Evolutionary conservation across 768 basidiomycete genomes (phyloP).

Genomic region (Serendipita vermifera): DNA sequence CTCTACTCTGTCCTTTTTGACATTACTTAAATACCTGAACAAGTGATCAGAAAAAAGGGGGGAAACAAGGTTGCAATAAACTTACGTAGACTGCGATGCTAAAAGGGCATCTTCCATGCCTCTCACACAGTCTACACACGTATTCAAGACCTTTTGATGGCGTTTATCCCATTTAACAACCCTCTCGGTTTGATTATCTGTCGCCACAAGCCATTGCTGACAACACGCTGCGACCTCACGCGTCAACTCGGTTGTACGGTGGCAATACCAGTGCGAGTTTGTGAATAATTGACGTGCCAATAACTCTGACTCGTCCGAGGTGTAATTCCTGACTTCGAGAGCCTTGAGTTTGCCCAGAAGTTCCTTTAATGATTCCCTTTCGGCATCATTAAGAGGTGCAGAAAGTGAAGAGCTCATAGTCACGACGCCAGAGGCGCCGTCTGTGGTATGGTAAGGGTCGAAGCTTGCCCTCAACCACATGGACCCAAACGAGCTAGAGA

Average conservation of each 20-base stretch:
- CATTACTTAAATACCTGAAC: neutral
- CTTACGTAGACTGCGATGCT: slow-evolving; percentile 2
- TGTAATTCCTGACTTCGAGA: too few species aligned
- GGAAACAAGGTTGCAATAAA: neutral
- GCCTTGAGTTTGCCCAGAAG: too few species aligned
- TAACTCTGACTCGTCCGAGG: too few species aligned
- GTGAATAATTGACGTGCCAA: too few species aligned
- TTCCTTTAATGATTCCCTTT: too few species aligned
- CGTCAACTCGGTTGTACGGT: neutral
- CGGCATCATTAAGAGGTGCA: too few species aligned
- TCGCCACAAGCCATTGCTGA: slow-evolving; percentile 1
- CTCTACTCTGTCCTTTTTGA: neutral
- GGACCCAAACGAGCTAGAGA: slow-evolving; percentile 43
- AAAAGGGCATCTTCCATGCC: neutral
- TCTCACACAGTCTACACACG: neutral
- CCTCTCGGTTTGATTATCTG: neutral
- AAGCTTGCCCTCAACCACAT: slow-evolving; percentile 25
- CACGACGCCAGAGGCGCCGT: too few species aligned
- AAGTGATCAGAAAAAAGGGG: neutral
- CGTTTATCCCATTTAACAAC: neutral
- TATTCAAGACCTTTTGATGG: neutral
- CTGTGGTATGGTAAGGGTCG: neutral
- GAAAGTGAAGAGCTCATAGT: too few species aligned
- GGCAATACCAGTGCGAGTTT: slow-evolving; percentile 3
- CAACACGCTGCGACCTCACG: neutral